A percentile compares a stretch with the other conserved stretches of the same genome.
Conservation (phyloP, 78 protist genomes). For the Chrysochromulina parva region DNA sequence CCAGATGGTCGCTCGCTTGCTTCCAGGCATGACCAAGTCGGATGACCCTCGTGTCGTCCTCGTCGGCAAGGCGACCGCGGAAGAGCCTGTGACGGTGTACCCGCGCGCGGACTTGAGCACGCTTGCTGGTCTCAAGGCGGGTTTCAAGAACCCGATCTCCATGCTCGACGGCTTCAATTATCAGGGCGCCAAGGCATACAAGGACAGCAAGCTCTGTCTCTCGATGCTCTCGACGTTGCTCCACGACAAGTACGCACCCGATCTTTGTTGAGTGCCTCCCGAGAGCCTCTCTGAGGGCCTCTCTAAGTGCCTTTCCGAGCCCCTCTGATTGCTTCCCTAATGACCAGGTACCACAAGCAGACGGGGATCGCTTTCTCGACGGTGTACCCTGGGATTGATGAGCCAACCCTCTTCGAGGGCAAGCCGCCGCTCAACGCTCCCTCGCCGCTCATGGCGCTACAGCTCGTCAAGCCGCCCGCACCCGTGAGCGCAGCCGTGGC, state of each 20-base stretch:
- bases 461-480: not conserved
- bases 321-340: too few relatives aligned
- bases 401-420: conserved; percentile 53
- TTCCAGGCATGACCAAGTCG: not conserved
- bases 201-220: conserved; percentile 45
- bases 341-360: conserved; percentile 20
- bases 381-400: conserved; percentile 52
- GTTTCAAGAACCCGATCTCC: conserved; percentile 43
- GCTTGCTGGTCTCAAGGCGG: conserved; percentile 45
- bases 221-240: conserved; percentile 23
- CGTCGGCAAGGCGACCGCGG: conserved; percentile 49
- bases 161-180: conserved; percentile 44
- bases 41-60: conserved; percentile 22
- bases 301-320: too few relatives aligned
- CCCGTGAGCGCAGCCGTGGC: conserved; percentile 47
- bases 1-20: not conserved
- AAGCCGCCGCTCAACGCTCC: not conserved
- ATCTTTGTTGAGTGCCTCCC: too few relatives aligned
- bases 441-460: too few relatives aligned
- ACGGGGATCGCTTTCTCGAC: conserved; percentile 40
- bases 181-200: conserved; percentile 53
- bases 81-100: conserved; percentile 43
- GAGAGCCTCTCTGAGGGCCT: too few relatives aligned
- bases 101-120: conserved; percentile 47
- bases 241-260: not conserved